Base-by-base conservation (phyloP, 495 filamentous ascomycete species). In the Tuber indicum region DNA sequence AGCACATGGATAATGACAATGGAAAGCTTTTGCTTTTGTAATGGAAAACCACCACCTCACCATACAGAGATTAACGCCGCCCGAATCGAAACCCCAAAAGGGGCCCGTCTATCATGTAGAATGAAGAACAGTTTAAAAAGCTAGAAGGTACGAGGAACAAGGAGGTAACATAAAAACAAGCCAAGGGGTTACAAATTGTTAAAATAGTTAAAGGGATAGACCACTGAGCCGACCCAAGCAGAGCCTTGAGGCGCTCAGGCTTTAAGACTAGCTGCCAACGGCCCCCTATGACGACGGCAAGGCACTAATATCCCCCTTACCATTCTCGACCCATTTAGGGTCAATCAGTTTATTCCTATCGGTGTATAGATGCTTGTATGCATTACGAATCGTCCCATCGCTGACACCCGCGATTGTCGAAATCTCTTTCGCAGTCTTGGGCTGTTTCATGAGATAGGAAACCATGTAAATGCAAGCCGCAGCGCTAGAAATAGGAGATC, bases 401-500 rank as follows among this genome's bases (percentile, higher is more conserved):
- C 93, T 97, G 44, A 98, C 96, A 76, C 92, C 92, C 7, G 91
- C 92, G 26, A 96, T 91, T 1, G 77, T 75, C 1, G 91, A 91
- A 78, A 98, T 97, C 74, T 97, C 92, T 84, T 95, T 96, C 62
- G 94, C 90, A 9, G 88, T 87, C 83, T 91, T 92, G n/a, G 88
- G 85, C 58, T 93, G 87, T 71, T 91, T 92, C 88, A 94, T 91
- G 36, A 98, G 87, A 82, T 93, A 89, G 0, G 92, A 93, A 12
- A 93, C 91, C 90, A 97, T 94, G 87, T 96, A 98, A 84, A 99
- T 98, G 84, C 93, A 97, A 62, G 95, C 94, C 26, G 94, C 95
- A 5, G 96, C 96, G 71, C 94, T 92, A 10, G 96, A 98, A 49
- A 98, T 89, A 12, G 96, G 96, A 62, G 96, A 98, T 73, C 96